Conservation (phyloP, 352 stramenopile genomes). For the Globisporangium rhizosaccharum region DNA sequence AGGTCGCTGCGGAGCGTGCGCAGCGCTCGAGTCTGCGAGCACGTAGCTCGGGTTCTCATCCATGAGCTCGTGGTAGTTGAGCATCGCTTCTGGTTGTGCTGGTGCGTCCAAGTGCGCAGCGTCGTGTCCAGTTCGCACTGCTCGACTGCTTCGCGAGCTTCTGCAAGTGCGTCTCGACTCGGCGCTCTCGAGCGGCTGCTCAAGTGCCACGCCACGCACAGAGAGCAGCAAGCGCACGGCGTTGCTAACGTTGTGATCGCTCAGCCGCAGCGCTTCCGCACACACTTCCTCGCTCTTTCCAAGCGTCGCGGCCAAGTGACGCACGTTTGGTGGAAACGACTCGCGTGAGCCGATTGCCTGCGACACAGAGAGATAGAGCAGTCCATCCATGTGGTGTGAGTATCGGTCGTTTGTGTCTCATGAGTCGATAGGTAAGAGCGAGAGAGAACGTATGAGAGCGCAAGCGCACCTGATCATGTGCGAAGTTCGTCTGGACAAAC, state of each 20-base stretch:
- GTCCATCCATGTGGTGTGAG: neutral
- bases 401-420: neutral
- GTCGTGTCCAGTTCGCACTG: neutral
- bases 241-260: conserved; percentile 38
- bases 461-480: conserved; percentile 12
- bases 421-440: neutral
- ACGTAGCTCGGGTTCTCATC: conserved; percentile 81
- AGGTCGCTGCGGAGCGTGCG: conserved; percentile 16
- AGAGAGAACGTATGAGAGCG: neutral
- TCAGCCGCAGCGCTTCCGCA: conserved; percentile 47
- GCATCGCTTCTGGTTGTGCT: conserved; percentile 8
- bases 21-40: conserved; percentile 53
- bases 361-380: neutral
- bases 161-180: neutral
- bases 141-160: neutral
- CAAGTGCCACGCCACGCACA: conserved; percentile 24
- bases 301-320: conserved; percentile 45
- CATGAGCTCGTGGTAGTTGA: conserved; percentile 63
- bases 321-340: conserved; percentile 33
- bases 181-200: conserved; percentile 7
- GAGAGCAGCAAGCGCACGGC: conserved; percentile 64
- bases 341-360: conserved; percentile 11
- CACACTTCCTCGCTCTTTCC: conserved; percentile 45
- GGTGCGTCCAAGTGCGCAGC: conserved; percentile 1
- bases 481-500: conserved; percentile 12